Evolutionary conservation across 2,329 filamentous ascomycete genomes (phyloP).

Genomic region (Boeremia lycopersici): DNA sequence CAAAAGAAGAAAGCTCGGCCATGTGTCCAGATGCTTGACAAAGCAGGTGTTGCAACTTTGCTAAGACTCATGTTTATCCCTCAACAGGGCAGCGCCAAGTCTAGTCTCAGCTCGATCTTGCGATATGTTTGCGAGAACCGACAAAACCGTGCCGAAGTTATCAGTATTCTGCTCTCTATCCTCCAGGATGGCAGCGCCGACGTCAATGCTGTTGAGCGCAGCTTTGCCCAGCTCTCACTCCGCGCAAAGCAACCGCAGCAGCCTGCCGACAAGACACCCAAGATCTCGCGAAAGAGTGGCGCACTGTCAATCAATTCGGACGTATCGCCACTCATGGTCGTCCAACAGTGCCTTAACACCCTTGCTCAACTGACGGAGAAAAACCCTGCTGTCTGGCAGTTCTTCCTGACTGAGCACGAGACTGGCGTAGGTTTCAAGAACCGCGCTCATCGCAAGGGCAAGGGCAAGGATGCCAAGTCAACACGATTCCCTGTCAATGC

Average conservation of each 20-base stretch:
- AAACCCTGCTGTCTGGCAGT: slow-evolving; percentile 84
- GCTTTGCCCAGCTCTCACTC: slow-evolving; percentile 89
- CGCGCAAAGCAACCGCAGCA: slow-evolving; percentile 78
- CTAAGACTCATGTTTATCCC: slow-evolving; percentile 98
- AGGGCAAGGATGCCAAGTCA: slow-evolving; percentile 81
- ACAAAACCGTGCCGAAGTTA: slow-evolving; percentile 92
- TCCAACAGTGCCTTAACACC: slow-evolving; percentile 90
- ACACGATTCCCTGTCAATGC: slow-evolving; percentile 92
- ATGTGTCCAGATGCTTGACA: slow-evolving; percentile 96
- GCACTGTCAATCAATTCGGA: slow-evolving; percentile 73
- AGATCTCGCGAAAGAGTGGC: slow-evolving; percentile 76
- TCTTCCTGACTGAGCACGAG: slow-evolving; percentile 96
- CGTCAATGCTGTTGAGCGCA: slow-evolving; percentile 90
- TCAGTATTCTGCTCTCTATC: slow-evolving; percentile 90
- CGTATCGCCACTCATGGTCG: slow-evolving; percentile 90
- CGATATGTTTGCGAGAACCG: slow-evolving; percentile 93
- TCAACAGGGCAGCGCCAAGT: slow-evolving; percentile 84
- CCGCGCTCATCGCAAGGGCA: slow-evolving; percentile 79
- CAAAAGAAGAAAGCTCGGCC: slow-evolving; percentile 73
- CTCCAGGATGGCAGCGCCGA: slow-evolving; percentile 95
- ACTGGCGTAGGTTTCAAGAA: slow-evolving; percentile 77
- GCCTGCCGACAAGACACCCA: slow-evolving; percentile 76
- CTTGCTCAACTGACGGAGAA: slow-evolving; percentile 82
- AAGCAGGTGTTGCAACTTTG: slow-evolving; percentile 91
- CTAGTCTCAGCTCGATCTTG: slow-evolving; percentile 83